Evolutionary conservation across 2,329 filamentous ascomycete genomes (phyloP), one percentile per base, ranked within the genome.

Genomic region (Microsporum canis): DNA sequence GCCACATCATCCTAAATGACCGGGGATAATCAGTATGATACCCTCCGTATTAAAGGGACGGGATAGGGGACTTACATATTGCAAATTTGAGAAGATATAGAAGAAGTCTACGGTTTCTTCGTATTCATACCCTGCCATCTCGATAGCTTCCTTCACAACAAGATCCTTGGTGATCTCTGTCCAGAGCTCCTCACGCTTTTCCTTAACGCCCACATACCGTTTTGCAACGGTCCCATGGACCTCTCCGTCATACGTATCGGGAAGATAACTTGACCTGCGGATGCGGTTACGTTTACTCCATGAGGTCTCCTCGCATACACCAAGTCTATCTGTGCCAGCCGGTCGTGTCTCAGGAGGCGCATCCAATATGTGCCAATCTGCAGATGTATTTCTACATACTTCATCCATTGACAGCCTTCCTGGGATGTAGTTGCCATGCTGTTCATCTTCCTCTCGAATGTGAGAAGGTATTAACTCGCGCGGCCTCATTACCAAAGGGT

Each of bases 81-180:
- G 80, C 59, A 99, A 80, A 72, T 95, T 96, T 65, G 92, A 85
- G 79, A 96, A 92, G 53, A 97, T 84, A 73, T 96, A 97, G 75
- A 88, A 97, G 75, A 90, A 95, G 64, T 82, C 84, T 60, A 90
- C 87, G 0, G 89, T 94, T 79, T 97, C 91, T 71, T 96, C 90
- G 70, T 86, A 97, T 63, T 89, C 85, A 73, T 96, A 97, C 2
- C 89, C 89, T 70, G 86, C 77, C 68, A 87, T 80, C 67, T 95
- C 87, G 65, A 97, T 88, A 17, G 94, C 94, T 71, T 96, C 91
- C 59, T 87, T 85, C 62, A 87, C 80, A 14, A 97, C 89, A 39
- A 97, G 76, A 67, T 96, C 91, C 76, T 95, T 96, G 53, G 92
- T 95, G 67, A 99, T 90, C 75, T 97, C 94, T 0, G 94, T 99